Percentiles rank a stretch among this genome's conserved stretches.
Conservation (phyloP, 2,329 filamentous ascomycete genomes). For the Coniochaeta sp. region DNA sequence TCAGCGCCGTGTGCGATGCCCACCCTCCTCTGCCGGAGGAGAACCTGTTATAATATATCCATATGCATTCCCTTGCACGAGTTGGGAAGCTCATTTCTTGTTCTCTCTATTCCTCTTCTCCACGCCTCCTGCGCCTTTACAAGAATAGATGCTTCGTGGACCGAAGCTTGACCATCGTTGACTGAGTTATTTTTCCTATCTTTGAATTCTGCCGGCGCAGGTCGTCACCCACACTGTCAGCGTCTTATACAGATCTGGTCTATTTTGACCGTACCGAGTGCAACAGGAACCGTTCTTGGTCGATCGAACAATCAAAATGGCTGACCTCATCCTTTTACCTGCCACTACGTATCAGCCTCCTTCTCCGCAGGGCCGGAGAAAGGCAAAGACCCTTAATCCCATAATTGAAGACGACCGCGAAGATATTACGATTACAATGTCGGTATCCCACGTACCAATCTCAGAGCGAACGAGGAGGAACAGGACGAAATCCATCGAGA, state of each 20-base stretch:
- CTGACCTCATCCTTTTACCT: conserved; percentile 33
- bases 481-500: conserved; percentile 32
- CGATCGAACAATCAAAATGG: conserved; percentile 33
- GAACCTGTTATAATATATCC: conserved; percentile 15
- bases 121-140: conserved; percentile 21
- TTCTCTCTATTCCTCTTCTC: conserved; percentile 21
- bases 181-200: conserved; percentile 16
- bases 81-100: conserved; percentile 15
- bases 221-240: conserved; percentile 19
- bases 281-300: conserved; percentile 7
- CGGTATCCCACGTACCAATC: conserved; percentile 1
- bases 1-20: background rate
- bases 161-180: conserved; percentile 36
- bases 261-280: conserved; percentile 18
- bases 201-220: conserved; percentile 19
- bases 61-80: conserved; percentile 11
- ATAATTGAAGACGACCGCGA: conserved; percentile 54
- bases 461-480: conserved; percentile 16
- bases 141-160: conserved; percentile 33
- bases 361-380: conserved; percentile 49
- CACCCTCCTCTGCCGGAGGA: background rate
- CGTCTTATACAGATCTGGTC: conserved; percentile 9
- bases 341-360: conserved; percentile 35
- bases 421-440: conserved; percentile 12
- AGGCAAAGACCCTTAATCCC: conserved; percentile 50